Evolutionary conservation across 164 flowering plant species (phyloP).

Genomic region (Saururus chinensis): DNA sequence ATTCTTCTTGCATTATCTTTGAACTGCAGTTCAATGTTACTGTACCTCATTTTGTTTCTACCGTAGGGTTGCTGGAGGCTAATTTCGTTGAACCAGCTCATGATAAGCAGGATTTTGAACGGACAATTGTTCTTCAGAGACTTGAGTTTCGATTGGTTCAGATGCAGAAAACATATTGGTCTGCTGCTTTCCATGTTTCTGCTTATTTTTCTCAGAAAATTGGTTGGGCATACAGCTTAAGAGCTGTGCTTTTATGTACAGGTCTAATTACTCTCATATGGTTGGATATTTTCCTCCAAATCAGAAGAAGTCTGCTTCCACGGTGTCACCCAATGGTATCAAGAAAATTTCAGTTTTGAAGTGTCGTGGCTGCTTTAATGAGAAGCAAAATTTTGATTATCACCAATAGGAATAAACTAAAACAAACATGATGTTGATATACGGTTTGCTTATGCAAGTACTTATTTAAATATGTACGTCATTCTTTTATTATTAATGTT

Average conservation of each 20-base stretch:
- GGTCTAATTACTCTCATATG: conserved; percentile 47
- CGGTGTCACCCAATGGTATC: no score
- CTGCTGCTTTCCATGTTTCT: conserved; percentile 9
- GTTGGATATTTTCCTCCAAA: conserved; percentile 71
- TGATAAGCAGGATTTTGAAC: conserved; percentile 98
- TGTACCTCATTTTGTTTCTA: not conserved
- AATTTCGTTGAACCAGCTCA: conserved; percentile 99
- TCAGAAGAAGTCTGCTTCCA: conserved; percentile 63
- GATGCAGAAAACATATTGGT: conserved; percentile 87
- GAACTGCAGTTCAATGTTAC: not conserved
- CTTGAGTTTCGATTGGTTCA: conserved; percentile 55
- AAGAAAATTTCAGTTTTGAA: conserved; percentile 11
- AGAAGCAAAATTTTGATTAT: conserved; percentile 74
- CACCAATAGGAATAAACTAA: not conserved
- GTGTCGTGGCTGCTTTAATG: conserved; percentile 49
- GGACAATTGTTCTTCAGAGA: conserved; percentile 76
- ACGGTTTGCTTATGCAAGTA: no score
- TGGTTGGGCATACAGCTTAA: no score
- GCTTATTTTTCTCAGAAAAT: not conserved
- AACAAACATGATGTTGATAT: no score
- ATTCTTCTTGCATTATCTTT: not conserved
- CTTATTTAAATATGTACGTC: no score
- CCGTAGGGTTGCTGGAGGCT: conserved; percentile 85
- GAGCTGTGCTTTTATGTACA: conserved; percentile 10
- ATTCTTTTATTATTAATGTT: no score